Conservation (phyloP, 2,329 filamentous ascomycete genomes). For the Penicillium griseofulvum region DNA sequence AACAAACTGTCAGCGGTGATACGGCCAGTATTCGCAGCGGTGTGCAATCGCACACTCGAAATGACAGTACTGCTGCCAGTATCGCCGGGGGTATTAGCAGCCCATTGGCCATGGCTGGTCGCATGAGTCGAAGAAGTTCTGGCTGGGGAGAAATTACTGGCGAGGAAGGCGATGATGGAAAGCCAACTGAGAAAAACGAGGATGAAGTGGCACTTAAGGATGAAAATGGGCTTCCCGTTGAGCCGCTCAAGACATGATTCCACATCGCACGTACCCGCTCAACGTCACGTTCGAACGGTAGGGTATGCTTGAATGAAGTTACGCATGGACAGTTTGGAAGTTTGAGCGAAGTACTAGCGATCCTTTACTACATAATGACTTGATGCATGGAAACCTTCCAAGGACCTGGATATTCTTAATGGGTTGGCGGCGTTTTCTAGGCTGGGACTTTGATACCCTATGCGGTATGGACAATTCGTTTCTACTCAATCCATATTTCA, state of each 20-base stretch:
- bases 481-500: constrained; percentile 9
- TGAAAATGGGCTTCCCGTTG: constrained; percentile 10
- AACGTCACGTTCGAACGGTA: neutral
- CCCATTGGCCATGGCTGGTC: constrained; percentile 53
- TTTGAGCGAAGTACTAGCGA: constrained; percentile 5
- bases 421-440: constrained; percentile 14
- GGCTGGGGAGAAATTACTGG: constrained; percentile 46
- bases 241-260: constrained; percentile 12
- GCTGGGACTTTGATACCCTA: constrained; percentile 23
- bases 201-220: constrained; percentile 38
- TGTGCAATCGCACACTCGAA: constrained; percentile 69
- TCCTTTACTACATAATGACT: constrained; percentile 21
- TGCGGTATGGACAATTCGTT: constrained; percentile 18
- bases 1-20: constrained; percentile 55
- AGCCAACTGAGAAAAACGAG: constrained; percentile 17
- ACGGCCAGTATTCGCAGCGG: constrained; percentile 77
- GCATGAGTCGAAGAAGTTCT: constrained; percentile 45
- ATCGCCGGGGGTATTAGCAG: constrained; percentile 59
- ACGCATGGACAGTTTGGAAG: constrained; percentile 8
- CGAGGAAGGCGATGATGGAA: constrained; percentile 36
- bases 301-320: constrained; percentile 18
- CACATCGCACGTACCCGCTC: neutral
- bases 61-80: constrained; percentile 79
- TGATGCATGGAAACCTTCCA: constrained; percentile 16
- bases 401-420: constrained; percentile 12